These are phyloP conservation scores for Acanthamoeba polyphaga DNA, from an alignment of 208 protist genomes.

Conservation along the genomic window DNA sequence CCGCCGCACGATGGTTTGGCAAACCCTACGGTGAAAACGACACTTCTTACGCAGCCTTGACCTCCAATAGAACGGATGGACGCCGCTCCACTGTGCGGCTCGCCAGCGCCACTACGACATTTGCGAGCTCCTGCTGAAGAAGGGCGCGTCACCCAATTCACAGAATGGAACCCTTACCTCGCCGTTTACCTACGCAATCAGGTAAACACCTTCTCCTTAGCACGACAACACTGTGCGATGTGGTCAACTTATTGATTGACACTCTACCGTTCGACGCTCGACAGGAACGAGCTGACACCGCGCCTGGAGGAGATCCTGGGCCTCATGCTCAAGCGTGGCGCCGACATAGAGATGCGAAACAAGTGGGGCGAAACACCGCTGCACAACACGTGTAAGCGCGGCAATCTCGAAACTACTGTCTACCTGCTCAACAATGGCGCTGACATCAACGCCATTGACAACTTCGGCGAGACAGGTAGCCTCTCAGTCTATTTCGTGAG, in stretches of 20 bases:
- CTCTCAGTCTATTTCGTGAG: not conserved
- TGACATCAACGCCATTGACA: constrained; percentile 30
- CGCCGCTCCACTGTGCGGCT: not conserved
- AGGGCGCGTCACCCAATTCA: constrained; percentile 15
- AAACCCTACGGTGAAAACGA: not conserved
- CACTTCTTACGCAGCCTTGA: not conserved
- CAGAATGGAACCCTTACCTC: constrained; percentile 10
- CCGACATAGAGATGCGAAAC: constrained; percentile 28
- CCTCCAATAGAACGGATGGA: constrained; percentile 1
- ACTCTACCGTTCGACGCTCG: not conserved
- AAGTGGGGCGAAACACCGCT: not conserved
- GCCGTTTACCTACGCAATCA: not conserved
- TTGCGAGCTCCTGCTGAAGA: constrained; percentile 32
- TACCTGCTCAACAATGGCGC: constrained; percentile 4
- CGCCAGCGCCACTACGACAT: constrained; percentile 6
- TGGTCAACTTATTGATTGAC: not conserved
- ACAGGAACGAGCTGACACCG: not conserved
- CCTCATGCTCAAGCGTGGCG: not conserved
- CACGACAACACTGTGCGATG: not conserved
- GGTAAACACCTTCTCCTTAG: not conserved
- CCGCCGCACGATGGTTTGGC: not conserved
- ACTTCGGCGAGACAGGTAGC: not conserved
- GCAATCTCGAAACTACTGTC: not conserved
- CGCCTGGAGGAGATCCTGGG: not conserved
- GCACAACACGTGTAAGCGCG: constrained; percentile 9